phyloP scores from a whole-genome alignment of 2,329 filamentous ascomycete species.

The Epichloe gansuensis region DNA sequence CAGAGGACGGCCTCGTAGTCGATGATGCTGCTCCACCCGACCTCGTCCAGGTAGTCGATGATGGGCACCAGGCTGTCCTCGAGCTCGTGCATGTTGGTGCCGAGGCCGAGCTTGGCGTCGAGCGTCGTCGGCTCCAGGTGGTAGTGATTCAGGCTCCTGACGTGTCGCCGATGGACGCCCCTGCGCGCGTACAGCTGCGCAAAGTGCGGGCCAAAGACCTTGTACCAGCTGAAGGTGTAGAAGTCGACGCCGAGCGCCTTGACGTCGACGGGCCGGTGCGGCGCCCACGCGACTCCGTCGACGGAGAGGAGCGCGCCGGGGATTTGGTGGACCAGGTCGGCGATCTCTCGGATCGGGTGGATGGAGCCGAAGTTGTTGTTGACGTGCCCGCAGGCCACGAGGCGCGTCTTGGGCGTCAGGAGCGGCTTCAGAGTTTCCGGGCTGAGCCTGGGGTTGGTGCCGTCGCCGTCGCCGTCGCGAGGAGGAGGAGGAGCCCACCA shows the following conservation, averaged over 20 bases:
- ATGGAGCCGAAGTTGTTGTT: conserved; percentile 65
- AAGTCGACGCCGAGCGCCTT: conserved; percentile 58
- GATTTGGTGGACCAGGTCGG: conserved; percentile 37
- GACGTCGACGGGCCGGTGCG: conserved; percentile 60
- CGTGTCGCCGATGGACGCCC: conserved; percentile 35
- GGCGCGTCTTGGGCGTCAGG: conserved; percentile 50
- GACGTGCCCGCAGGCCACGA: conserved; percentile 63
- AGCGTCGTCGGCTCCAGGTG: conserved; percentile 52
- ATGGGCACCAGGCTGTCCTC: conserved; percentile 50
- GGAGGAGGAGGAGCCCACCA: conserved; percentile 51
- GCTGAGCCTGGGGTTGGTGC: conserved; percentile 29
- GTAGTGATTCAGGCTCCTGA: conserved; percentile 50
- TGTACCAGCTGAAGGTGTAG: conserved; percentile 75
- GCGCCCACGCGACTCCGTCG: conserved; percentile 66
- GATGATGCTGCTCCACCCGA: conserved; percentile 38
- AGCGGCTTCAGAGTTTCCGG: conserved; percentile 44
- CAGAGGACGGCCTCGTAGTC: conserved; percentile 51
- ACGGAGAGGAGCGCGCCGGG: conserved; percentile 50
- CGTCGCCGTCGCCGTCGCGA: conserved; percentile 6
- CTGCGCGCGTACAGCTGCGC: conserved; percentile 55
- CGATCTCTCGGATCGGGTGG: conserved; percentile 38
- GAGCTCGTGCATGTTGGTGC: conserved; percentile 56
- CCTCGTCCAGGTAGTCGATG: conserved; percentile 43
- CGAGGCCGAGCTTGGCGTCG: conserved; percentile 55
- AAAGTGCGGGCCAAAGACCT: conserved; percentile 68